Conservation (phyloP, 306 rosid species). For the Cicer arietinum region DNA sequence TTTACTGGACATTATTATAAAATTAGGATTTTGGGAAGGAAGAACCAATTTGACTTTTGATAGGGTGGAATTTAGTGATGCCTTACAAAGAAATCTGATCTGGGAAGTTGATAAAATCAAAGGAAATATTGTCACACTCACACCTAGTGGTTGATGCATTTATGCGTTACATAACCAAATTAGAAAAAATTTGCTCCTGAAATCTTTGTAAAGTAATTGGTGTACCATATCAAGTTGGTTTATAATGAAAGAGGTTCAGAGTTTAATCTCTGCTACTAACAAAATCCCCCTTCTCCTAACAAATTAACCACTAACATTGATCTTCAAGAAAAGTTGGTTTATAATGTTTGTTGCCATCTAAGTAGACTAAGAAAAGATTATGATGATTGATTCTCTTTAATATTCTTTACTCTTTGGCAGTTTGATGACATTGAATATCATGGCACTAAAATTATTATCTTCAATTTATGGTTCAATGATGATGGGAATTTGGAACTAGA, state of each 20-base stretch:
- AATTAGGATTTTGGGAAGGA: not conserved
- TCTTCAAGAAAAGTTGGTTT: not conserved
- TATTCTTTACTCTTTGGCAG: slow-evolving; percentile 49
- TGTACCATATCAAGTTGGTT: slow-evolving; percentile 11
- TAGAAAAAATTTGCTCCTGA: not conserved
- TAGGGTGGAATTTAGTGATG: not conserved
- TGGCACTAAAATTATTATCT: slow-evolving; percentile 85
- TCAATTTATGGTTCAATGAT: slow-evolving; percentile 75
- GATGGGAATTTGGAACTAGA: slow-evolving; percentile 76
- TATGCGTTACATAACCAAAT: not conserved
- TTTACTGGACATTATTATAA: not conserved
- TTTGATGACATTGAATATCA: slow-evolving; percentile 70
- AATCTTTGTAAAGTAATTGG: slow-evolving; percentile 23
- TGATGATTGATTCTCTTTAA: slow-evolving; percentile 30
- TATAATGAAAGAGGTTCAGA: not conserved
- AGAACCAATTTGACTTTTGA: not conserved
- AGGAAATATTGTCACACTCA: not conserved
- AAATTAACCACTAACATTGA: no score
- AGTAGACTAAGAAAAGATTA: slow-evolving; percentile 27
- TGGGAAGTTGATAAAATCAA: not conserved
- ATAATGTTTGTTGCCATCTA: slow-evolving; percentile 20
- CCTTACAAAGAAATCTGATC: not conserved
- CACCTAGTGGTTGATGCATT: not conserved
- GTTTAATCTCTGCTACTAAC: no score
- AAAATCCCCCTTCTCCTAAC: no score